Conservation (phyloP, 495 filamentous ascomycete genomes). For the Neurospora cerealis region DNA sequence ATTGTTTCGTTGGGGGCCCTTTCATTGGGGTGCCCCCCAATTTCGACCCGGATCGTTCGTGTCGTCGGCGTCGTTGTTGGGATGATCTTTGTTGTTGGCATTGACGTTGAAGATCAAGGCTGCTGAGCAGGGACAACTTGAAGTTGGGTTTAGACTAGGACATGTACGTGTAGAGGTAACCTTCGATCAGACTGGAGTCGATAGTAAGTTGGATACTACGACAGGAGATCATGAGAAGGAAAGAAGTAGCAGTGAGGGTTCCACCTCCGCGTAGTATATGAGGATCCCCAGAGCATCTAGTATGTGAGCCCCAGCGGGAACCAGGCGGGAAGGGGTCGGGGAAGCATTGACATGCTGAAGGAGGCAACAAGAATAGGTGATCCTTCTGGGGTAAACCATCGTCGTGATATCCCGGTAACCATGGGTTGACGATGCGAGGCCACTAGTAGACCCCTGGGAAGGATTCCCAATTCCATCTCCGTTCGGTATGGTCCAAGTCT, state of each 20-base stretch:
- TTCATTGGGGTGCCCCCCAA: background rate
- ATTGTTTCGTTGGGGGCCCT: background rate
- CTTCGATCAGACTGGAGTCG: background rate
- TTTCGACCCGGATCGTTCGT: background rate
- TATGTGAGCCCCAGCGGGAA: background rate
- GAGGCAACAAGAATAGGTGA: background rate
- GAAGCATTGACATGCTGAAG: background rate
- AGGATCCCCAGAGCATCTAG: background rate
- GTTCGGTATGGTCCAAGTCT: background rate
- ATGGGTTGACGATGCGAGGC: background rate
- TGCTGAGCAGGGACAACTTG: background rate
- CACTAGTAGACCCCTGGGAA: background rate
- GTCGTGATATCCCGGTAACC: background rate
- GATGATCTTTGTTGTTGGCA: background rate
- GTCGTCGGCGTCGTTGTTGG: background rate
- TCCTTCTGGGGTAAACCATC: background rate
- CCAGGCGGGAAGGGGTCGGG: background rate
- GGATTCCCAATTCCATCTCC: background rate
- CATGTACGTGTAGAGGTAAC: background rate
- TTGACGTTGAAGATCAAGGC: background rate
- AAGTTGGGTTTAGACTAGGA: background rate
- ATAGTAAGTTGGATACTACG: background rate
- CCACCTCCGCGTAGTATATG: background rate
- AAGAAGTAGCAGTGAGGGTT: background rate
- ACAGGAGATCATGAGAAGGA: background rate